Evolutionary conservation across 108 stramenopile genomes (phyloP).

Genomic region (Cyclostephanos invisitatus): DNA sequence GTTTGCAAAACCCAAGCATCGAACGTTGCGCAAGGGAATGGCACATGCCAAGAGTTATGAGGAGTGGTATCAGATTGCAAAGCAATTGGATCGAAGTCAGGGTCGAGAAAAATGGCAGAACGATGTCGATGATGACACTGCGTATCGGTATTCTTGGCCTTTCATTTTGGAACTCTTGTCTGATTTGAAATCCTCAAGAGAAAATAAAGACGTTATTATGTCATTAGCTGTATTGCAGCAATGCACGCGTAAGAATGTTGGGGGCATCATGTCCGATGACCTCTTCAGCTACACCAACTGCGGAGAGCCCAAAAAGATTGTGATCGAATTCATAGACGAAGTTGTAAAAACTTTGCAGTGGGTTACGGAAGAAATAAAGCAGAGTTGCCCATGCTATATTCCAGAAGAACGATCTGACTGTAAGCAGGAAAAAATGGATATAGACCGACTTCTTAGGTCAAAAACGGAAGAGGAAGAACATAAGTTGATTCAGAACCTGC

Average conservation of each 20-base stretch:
- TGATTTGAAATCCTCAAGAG: constrained; percentile 65
- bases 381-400: neutral
- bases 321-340: constrained; percentile 76
- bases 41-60: constrained; percentile 61
- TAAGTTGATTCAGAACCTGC: constrained; percentile 2
- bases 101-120: constrained; percentile 69
- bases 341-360: constrained; percentile 73
- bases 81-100: constrained; percentile 72
- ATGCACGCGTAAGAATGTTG: constrained; percentile 90
- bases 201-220: constrained; percentile 50
- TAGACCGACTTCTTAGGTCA: constrained; percentile 8
- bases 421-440: constrained; percentile 9
- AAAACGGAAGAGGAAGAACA: constrained; percentile 18
- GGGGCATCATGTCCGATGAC: constrained; percentile 89
- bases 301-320: constrained; percentile 81
- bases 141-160: constrained; percentile 80
- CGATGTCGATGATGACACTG: constrained; percentile 56
- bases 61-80: constrained; percentile 73
- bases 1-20: constrained; percentile 78
- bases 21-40: constrained; percentile 56
- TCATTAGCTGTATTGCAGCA: constrained; percentile 83
- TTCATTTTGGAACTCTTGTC: constrained; percentile 70
- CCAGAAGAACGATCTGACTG: neutral
- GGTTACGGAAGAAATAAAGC: constrained; percentile 59
- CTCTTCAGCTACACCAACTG: constrained; percentile 81